Evolutionary conservation across 139 green algal species (phyloP), one percentile per base, ranked within the genome.

Genomic region (Yamagishiella unicocca): DNA sequence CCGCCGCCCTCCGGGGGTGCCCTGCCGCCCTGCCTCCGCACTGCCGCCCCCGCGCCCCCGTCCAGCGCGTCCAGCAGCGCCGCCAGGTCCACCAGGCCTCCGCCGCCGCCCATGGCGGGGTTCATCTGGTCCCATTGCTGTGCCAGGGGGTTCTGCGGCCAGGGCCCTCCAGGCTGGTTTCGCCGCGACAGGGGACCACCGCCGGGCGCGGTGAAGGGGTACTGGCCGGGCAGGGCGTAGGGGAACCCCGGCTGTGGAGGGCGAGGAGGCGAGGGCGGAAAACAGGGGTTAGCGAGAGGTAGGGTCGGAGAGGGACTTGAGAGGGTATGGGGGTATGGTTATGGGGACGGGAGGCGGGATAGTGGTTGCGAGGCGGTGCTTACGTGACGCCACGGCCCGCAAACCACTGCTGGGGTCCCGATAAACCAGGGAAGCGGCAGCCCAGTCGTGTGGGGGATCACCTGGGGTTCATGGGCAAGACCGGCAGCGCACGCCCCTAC

Each of bases 21-120:
- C 9, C 73, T 58, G 27, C 3, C 27, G 7, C 24, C 42, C 73
- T 6, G 46, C 75, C 75, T 42, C 46, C 50, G 46, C 40, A 24
- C 73, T 43, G 43, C 42, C 72, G 72, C 61, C 9, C 27, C 72
- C 45, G 27, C 73, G 31, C 55, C 55, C 10, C 14, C 79, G 40
- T 45, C 43, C 42, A 75, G 45, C 12, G 81, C 81, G 10, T 78
- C 45, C 81, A 76, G 64, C 45, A 70, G 81, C 25, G 62, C 66
- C 24, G 6, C n/a, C 45, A 73, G 35, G 45, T 87, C 55, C 81
- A 43, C 53, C 35, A 58, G 35, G 29, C 38, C 8, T 29, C 27
- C 43, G 42, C 78, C 21, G 45, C 45, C 72, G 19, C 70, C 70
- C 40, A 25, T 35, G 66, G 66, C 31, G 33, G 62, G 40, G 72